Conservation (phyloP, 2,329 filamentous ascomycete genomes). For the Aspergillus fructus region DNA sequence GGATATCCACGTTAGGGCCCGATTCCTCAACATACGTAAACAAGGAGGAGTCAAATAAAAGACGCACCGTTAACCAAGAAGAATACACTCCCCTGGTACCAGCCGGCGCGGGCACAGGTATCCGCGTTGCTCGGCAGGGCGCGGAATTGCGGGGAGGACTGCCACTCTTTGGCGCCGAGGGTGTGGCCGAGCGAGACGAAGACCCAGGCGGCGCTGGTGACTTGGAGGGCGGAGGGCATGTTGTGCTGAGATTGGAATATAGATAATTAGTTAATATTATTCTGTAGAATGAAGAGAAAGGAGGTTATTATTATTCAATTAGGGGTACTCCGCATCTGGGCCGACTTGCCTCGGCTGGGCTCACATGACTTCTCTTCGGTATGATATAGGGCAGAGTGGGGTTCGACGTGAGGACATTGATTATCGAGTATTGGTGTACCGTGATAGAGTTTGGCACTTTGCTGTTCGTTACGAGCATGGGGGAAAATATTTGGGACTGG, state of each 20-base stretch:
- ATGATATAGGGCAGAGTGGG: too few relatives aligned
- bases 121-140: conserved; percentile 23
- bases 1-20: not conserved
- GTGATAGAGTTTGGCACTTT: too few relatives aligned
- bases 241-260: not conserved
- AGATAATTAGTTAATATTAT: not conserved
- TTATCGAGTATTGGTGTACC: too few relatives aligned
- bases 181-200: conserved; percentile 20
- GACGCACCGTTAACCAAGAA: conserved; percentile 22
- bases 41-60: too few relatives aligned
- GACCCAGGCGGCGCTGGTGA: conserved; percentile 17
- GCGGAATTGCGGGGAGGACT: conserved; percentile 19
- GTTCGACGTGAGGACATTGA: too few relatives aligned
- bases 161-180: conserved; percentile 19
- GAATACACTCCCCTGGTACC: conserved; percentile 27
- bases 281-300: not conserved
- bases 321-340: too few relatives aligned
- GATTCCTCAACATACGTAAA: not conserved
- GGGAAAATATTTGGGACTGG: too few relatives aligned
- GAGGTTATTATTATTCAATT: too few relatives aligned
- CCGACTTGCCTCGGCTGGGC: too few relatives aligned
- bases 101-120: conserved; percentile 23
- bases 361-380: too few relatives aligned
- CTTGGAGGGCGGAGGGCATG: conserved; percentile 16
- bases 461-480: too few relatives aligned